Conservation (phyloP, 805 yeast species). For the Ogataea populi-albae region DNA sequence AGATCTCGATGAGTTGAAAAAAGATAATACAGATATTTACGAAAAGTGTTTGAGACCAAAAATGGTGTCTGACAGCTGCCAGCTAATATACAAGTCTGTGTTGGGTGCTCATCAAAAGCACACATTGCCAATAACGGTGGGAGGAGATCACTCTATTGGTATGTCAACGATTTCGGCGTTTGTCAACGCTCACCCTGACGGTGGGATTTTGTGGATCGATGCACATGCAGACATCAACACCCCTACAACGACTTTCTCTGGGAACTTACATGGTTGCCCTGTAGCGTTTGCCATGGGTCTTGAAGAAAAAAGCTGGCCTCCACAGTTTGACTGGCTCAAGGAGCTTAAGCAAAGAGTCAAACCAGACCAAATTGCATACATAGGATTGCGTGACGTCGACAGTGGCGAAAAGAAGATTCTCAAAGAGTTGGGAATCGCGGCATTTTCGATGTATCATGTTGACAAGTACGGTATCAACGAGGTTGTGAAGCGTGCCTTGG, state of each 20-base stretch:
- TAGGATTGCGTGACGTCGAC: conserved; percentile 93
- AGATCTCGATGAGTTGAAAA: conserved; percentile 42
- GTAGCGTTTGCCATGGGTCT: conserved; percentile 87
- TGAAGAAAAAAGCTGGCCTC: conserved; percentile 63
- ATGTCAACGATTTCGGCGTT: conserved; percentile 90
- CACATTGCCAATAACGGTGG: conserved; percentile 76
- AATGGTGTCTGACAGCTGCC: conserved; percentile 71
- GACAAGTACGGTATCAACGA: conserved; percentile 90
- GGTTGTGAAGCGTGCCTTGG: conserved; percentile 89
- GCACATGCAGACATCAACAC: conserved; percentile 98
- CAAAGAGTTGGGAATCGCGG: conserved; percentile 67
- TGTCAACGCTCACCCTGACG: conserved; percentile 73
- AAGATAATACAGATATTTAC: conserved; percentile 47
- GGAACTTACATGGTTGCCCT: conserved; percentile 96
- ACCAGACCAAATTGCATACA: conserved; percentile 76
- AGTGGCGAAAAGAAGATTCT: conserved; percentile 76
- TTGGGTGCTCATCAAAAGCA: conserved; percentile 44
- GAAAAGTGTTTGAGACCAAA: conserved; percentile 66
- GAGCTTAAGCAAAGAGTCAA: conserved; percentile 57
- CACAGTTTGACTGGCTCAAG: conserved; percentile 67
- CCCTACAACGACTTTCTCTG: conserved; percentile 75
- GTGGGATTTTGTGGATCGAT: conserved; percentile 92
- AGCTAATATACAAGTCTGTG: conserved; percentile 61
- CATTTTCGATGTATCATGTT: conserved; percentile 93
- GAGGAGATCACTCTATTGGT: conserved; percentile 97